phyloP scores from a whole-genome alignment of 768 basidiomycete species.

The Clavaria fumosa region DNA sequence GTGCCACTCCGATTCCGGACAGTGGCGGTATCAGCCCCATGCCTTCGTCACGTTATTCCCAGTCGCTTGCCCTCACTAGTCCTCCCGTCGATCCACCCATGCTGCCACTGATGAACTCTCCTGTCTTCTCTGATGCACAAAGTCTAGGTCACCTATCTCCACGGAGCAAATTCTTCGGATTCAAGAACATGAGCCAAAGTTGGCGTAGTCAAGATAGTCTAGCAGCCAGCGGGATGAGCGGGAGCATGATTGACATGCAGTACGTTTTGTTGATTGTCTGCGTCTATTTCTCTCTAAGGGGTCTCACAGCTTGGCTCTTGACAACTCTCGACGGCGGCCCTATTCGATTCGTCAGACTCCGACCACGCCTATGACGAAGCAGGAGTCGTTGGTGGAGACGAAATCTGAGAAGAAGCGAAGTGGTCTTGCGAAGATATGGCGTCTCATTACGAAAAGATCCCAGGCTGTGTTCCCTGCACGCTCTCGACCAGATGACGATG shows the following conservation, averaged over 20 bases:
- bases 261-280: too few relatives aligned
- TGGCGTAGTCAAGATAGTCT: constrained; percentile 75
- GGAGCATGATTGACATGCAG: constrained; percentile 92
- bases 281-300: too few relatives aligned
- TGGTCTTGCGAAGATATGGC: constrained; percentile 71
- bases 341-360: constrained; percentile 23
- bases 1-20: constrained; percentile 39
- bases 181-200: constrained; percentile 52
- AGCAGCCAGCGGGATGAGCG: constrained; percentile 65
- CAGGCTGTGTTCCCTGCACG: constrained; percentile 15
- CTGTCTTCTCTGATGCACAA: constrained; percentile 67
- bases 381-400: constrained; percentile 22
- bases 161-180: constrained; percentile 64
- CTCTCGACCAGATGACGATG: constrained; percentile 46
- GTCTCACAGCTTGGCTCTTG: too few relatives aligned
- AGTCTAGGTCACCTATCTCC: constrained; percentile 56
- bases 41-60: constrained; percentile 48
- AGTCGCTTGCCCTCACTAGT: constrained; percentile 36
- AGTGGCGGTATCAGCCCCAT: constrained; percentile 33
- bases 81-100: constrained; percentile 43
- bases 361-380: constrained; percentile 10
- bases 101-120: constrained; percentile 53
- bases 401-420: constrained; percentile 67
- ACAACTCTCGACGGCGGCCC: too few relatives aligned
- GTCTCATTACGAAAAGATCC: constrained; percentile 44